Conservation (phyloP, 2,329 filamentous ascomycete genomes). For the Sporothrix globosa region DNA sequence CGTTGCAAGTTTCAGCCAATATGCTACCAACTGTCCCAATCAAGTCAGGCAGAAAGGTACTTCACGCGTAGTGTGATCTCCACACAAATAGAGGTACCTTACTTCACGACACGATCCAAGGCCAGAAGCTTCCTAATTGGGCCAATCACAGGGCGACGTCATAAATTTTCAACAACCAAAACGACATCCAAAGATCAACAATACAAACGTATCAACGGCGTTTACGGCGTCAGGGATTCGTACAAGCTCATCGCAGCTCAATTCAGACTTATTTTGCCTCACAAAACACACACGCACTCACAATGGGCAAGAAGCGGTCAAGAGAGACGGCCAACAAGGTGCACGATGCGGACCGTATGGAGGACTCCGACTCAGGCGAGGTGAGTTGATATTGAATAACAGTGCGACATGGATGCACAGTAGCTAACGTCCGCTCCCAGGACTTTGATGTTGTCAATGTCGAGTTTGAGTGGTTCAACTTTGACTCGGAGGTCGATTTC, state of each 20-base stretch:
- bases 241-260: background rate
- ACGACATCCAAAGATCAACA: slow-evolving; percentile 15
- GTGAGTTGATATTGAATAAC: slow-evolving; percentile 5
- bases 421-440: slow-evolving; percentile 49
- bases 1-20: background rate
- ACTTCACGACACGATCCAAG: background rate
- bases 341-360: slow-evolving; percentile 43
- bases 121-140: background rate
- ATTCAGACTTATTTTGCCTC: too few relatives aligned
- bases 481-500: slow-evolving; percentile 85
- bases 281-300: background rate
- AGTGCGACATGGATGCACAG: too few relatives aligned
- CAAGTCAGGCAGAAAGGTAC: background rate
- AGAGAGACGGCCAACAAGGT: slow-evolving; percentile 44
- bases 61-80: background rate
- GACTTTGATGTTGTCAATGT: slow-evolving; percentile 92
- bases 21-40: background rate
- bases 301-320: slow-evolving; percentile 46
- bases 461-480: slow-evolving; percentile 99
- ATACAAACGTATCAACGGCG: background rate
- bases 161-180: slow-evolving; percentile 32
- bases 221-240: too few relatives aligned
- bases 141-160: slow-evolving; percentile 32
- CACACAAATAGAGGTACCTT: background rate
- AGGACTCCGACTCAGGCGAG: slow-evolving; percentile 56